Evolutionary conservation across 805 yeast species (phyloP).

Genomic region (Ogataea pini): DNA sequence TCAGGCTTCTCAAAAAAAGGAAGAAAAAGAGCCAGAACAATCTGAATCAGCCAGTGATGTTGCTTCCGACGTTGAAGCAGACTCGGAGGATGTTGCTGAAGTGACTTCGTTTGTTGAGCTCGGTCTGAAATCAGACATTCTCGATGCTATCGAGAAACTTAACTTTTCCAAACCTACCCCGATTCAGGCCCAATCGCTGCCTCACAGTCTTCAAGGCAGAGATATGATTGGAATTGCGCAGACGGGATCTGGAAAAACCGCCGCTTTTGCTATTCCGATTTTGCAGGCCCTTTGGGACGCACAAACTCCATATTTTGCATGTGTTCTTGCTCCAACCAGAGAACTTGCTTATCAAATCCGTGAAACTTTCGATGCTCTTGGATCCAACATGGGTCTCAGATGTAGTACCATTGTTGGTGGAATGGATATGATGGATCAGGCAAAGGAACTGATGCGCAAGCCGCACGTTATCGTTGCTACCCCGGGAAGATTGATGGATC

Average conservation of each 20-base stretch:
- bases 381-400: conserved; percentile 88
- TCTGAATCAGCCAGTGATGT: conserved; percentile 15
- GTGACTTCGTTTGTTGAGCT: conserved; percentile 49
- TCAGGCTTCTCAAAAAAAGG: conserved; percentile 19
- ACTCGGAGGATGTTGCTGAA: conserved; percentile 12
- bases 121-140: conserved; percentile 71
- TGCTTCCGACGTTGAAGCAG: conserved; percentile 19
- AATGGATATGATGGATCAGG: conserved; percentile 98
- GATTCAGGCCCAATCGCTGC: conserved; percentile 88
- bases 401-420: conserved; percentile 93
- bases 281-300: conserved; percentile 88
- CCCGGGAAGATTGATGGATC: conserved; percentile 88
- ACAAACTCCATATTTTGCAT: conserved; percentile 84
- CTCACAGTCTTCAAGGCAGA: conserved; percentile 85
- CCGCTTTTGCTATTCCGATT: conserved; percentile 96
- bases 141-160: conserved; percentile 75
- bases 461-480: conserved; percentile 96
- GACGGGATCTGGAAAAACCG: conserved; percentile 98
- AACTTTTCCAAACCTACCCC: conserved; percentile 87
- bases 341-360: conserved; percentile 86
- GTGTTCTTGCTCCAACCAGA: conserved; percentile 85
- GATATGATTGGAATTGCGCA: conserved; percentile 96
- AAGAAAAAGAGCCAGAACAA: conserved; percentile 10
- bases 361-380: conserved; percentile 93
- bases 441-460: conserved; percentile 87